Evolutionary conservation across 257 asterid genomes (phyloP), one percentile per base, ranked within the genome.

Genomic region (Eustoma russellianum): DNA sequence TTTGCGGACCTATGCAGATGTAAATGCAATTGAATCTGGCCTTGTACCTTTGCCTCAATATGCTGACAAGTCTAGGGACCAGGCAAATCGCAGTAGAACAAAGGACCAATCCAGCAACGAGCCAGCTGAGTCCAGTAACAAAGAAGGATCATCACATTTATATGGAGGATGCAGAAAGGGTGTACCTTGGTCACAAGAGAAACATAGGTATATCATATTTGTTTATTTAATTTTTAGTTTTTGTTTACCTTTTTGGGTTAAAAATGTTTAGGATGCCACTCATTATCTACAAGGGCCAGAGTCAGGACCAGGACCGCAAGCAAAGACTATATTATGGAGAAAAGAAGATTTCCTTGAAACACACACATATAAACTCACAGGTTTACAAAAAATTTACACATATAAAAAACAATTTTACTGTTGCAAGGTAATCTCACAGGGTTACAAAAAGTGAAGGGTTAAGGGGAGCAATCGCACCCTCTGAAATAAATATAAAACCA

Each of bases 101-200:
- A 57, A 33, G 19, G 52, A 57, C n/a, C 33, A 15, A 17, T 28
- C 52, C 48, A 34, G 6, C 6, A 4, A 46, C 14, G 13, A 8
- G 50, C 47, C 5, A 34, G 49, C 19, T 52, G 56, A 38, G 43
- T 19, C 62, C 7, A 5, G 28, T 59, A 10, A 38, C 17, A 45
- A 55, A 53, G 70, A 47, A 46, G 74, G 35, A 56, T 48, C 65
- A 50, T 9, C 34, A 3, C 52, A n/a, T 38, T 46, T 17, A 33
- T 17, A 62, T 43, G 60, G 13, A 17, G 46, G 41, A n/a, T 57
- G 56, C 46, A 59, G 35, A 24, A 63, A n/a, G 60, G 78, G 76
- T 33, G 41, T n/a, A 44, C 71, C 71, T 59, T 78, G 83, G 83
- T 64, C 86, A 4, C 60, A 66, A 64, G 74, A 73, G 52, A 79